Evolutionary conservation across 305 asterid genomes (phyloP), one percentile per base, ranked within the genome.

Genomic region (Fraxinus sp.): DNA sequence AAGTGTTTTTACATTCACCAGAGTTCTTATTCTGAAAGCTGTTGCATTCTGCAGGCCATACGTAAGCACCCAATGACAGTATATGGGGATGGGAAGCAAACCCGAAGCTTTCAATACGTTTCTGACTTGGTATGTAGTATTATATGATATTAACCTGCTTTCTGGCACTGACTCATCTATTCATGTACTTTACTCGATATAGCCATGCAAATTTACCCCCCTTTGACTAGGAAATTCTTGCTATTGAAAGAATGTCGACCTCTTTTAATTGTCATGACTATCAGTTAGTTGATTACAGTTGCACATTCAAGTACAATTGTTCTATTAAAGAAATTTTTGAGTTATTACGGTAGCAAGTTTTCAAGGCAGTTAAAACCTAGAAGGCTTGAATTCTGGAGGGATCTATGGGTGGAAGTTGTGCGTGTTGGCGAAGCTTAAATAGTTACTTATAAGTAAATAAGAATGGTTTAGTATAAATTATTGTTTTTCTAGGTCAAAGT

Each of bases 41-140:
- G 35, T 85, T 52, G 64, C 3, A 79, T 87, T 81, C 66, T 90
- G 88, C 91, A 95, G 99, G 97, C 96, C 76, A 95, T 94, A 79
- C 89, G 97, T 59, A 94, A 89, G 85, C 97, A 95, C 74, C 97
- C 98, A 18, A 85, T 92, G 92, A 91, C 98, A 14, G 97, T 95
- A 22, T 94, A 95, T 86, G 98, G 98, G 79, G 98, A 95, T 87
- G 98, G 98, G 80, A 89, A 92, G 86, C 98, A 95, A 89, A 95
- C 98, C 26, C 87, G 98, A 81, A 95, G 98, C 86, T 95, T 95
- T 85, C 98, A 95, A 79, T 95, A 78, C 73, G 98, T 95, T 36
- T 91, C 98, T 28, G 98, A 95, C 91, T 88, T 95, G 98, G 98
- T 95, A 91, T 57, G 91, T 86, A 24, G 18, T 80, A 77, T 81